Evolutionary conservation across 139 green algal genomes (phyloP).

Genomic region (Auxenochlorella pyrenoidosa): DNA sequence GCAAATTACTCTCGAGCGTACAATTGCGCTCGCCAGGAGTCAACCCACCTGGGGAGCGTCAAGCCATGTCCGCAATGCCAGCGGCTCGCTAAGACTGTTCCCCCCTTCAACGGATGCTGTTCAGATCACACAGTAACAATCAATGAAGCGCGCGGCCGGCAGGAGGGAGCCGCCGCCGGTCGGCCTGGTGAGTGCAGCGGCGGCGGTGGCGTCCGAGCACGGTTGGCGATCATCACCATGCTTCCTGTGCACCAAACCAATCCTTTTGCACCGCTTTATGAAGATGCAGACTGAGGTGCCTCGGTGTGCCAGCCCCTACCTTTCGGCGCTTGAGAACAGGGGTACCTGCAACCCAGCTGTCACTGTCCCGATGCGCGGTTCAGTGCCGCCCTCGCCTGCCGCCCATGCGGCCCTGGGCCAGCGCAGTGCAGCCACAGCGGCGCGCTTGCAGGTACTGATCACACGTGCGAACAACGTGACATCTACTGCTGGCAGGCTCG

Average conservation of each 20-base stretch:
- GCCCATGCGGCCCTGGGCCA: not conserved
- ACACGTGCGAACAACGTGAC: not conserved
- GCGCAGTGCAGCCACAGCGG: not conserved
- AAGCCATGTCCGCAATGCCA: not conserved
- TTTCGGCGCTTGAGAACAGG: not conserved
- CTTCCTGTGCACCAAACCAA: no score
- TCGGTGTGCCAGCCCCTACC: constrained; percentile 4
- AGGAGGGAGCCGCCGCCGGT: not conserved
- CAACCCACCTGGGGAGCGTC: no score
- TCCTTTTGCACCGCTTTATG: no score
- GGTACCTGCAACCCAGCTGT: not conserved
- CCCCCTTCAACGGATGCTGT: no score
- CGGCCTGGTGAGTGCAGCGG: not conserved
- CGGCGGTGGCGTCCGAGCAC: not conserved
- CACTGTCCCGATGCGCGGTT: not conserved
- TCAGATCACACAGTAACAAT: not conserved
- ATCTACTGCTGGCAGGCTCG: not conserved
- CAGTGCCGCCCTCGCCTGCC: not conserved
- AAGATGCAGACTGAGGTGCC: not conserved
- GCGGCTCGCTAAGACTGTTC: not conserved
- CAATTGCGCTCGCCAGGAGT: no score
- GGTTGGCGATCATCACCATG: no score
- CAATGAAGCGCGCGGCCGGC: not conserved
- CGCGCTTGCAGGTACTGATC: constrained; percentile 7
- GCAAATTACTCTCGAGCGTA: not conserved